Conservation (phyloP, 148 eudicot genomes). For the Heliamphora exappendiculata region DNA sequence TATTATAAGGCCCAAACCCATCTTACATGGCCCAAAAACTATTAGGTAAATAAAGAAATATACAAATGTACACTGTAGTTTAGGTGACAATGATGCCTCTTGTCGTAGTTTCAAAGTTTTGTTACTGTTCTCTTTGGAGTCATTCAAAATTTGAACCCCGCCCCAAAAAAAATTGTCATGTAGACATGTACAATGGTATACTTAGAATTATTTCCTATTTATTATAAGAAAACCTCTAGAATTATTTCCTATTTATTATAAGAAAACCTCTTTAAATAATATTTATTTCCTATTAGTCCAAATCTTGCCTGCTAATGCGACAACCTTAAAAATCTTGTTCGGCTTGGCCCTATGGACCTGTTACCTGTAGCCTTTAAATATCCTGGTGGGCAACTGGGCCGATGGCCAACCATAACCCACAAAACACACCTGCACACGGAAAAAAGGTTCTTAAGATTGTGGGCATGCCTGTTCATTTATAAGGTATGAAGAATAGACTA, state of each 20-base stretch:
- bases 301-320: neutral
- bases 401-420: neutral
- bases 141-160: neutral
- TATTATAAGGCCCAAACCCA: neutral
- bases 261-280: no score
- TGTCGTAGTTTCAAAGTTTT: neutral
- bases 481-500: no score
- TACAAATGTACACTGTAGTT: neutral
- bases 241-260: no score
- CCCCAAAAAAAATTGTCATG: neutral
- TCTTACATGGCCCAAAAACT: neutral
- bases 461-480: no score
- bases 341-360: neutral
- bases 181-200: neutral
- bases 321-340: neutral
- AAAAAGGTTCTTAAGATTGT: no score
- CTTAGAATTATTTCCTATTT: no score
- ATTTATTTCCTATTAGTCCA: no score
- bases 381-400: neutral
- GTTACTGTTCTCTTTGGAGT: neutral
- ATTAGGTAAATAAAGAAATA: neutral
- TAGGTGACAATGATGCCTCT: neutral
- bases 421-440: no score
- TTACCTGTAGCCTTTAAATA: neutral
- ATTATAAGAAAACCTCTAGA: no score